Conservation (phyloP, 1,284 basidiomycete genomes). For the Phenoliferia sp. region DNA sequence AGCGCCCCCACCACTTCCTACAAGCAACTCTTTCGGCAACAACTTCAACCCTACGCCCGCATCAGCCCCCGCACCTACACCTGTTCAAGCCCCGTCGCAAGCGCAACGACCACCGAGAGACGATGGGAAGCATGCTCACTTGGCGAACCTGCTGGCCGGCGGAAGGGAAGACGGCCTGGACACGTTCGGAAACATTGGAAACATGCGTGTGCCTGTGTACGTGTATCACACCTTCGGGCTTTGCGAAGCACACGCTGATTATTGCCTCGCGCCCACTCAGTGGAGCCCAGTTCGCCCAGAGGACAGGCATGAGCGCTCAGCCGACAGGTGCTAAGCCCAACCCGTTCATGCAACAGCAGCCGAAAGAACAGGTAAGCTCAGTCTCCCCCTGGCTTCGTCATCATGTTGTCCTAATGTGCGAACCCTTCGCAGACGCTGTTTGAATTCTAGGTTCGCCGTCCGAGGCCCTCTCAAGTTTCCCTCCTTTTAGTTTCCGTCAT, state of each 20-base stretch:
- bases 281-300: conserved; percentile 6
- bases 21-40: conserved; percentile 18
- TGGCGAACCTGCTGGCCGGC: conserved; percentile 69
- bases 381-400: not conserved
- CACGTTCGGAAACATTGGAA: conserved; percentile 85
- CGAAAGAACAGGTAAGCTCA: conserved; percentile 7
- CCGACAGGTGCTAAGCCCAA: conserved; percentile 27
- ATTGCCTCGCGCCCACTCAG: not conserved
- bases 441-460: no score
- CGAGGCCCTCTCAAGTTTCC: no score
- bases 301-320: conserved; percentile 16
- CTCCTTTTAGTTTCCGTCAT: no score
- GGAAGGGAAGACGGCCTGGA: conserved; percentile 74
- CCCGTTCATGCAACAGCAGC: conserved; percentile 22
- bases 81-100: conserved; percentile 25
- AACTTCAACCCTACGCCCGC: conserved; percentile 9
- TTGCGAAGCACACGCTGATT: conserved; percentile 7
- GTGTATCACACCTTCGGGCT: not conserved
- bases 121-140: conserved; percentile 66
- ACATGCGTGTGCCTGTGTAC: conserved; percentile 51
- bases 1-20: conserved; percentile 41
- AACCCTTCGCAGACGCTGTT: not conserved
- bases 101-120: conserved; percentile 37
- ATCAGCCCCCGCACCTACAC: conserved; percentile 24
- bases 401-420: not conserved